Evolutionary conservation across 495 filamentous ascomycete genomes (phyloP).

Genomic region (Aspergillus ostianus): DNA sequence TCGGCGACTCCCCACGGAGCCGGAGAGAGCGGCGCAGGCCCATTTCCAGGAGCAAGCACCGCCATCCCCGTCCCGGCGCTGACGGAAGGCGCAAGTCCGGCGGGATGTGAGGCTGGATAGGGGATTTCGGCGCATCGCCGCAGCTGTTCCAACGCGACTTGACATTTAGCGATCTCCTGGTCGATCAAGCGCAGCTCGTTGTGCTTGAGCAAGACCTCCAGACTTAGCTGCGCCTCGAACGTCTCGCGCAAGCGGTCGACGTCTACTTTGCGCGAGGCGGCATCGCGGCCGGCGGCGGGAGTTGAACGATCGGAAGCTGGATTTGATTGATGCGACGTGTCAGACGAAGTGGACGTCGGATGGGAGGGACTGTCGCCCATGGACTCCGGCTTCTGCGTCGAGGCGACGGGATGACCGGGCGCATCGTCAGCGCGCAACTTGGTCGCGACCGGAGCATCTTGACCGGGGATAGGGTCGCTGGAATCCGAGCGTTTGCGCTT

Average conservation of each 20-base stretch:
- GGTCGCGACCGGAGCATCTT: constrained; percentile 32
- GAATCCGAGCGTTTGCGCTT: constrained; percentile 56
- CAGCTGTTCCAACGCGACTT: constrained; percentile 91
- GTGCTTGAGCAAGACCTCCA: constrained; percentile 93
- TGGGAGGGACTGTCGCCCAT: constrained; percentile 11
- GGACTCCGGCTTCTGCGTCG: constrained; percentile 11
- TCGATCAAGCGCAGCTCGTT: constrained; percentile 91
- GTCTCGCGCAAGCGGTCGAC: constrained; percentile 57
- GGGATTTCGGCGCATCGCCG: constrained; percentile 88
- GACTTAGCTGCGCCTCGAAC: constrained; percentile 80
- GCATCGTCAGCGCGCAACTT: constrained; percentile 34
- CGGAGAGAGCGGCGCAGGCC: constrained; percentile 57
- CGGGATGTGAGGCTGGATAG: constrained; percentile 67
- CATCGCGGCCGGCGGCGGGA: constrained; percentile 23
- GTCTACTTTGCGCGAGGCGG: constrained; percentile 26
- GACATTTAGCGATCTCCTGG: constrained; percentile 94
- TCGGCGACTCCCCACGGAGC: constrained; percentile 87
- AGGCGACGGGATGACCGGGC: constrained; percentile 11
- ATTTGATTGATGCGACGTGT: constrained; percentile 4
- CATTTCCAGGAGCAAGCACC: constrained; percentile 55
- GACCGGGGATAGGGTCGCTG: constrained; percentile 21
- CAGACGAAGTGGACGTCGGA: constrained; percentile 7
- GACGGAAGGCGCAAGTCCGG: constrained; percentile 61
- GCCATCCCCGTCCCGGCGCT: constrained; percentile 69
- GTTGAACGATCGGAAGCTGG: neutral